A percentile compares a stretch with the other conserved stretches of the same genome.
These are phyloP conservation scores for Citrullus mucosospermus DNA, from an alignment of 306 rosid genomes.

Conservation along the genomic window DNA sequence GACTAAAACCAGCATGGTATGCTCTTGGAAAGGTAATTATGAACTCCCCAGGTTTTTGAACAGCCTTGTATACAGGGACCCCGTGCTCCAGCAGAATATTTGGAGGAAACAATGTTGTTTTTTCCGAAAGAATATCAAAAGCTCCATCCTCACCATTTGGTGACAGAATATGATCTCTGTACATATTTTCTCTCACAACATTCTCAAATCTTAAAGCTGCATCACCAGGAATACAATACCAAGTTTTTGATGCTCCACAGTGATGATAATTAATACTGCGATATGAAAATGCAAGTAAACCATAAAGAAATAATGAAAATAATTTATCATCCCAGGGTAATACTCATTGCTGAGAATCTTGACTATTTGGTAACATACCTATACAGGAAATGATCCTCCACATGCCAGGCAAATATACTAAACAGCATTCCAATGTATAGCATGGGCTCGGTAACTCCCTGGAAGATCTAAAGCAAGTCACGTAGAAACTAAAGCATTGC, in stretches of 20 bases:
- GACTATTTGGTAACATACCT: slow-evolving; percentile 33
- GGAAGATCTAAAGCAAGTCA: slow-evolving; percentile 20
- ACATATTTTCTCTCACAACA: slow-evolving; percentile 78
- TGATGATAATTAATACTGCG: slow-evolving; percentile 90
- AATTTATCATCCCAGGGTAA: neutral
- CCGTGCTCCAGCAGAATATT: slow-evolving; percentile 62
- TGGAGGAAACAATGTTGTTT: slow-evolving; percentile 93
- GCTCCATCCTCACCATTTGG: slow-evolving; percentile 89
- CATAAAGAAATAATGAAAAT: slow-evolving; percentile 1
- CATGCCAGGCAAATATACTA: slow-evolving; percentile 98
- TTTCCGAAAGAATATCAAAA: slow-evolving; percentile 80
- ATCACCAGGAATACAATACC: slow-evolving; percentile 93
- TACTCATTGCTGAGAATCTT: neutral
- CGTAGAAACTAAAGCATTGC: slow-evolving; percentile 1
- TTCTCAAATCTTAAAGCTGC: slow-evolving; percentile 84
- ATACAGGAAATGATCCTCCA: slow-evolving; percentile 90
- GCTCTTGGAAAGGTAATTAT: slow-evolving; percentile 86
- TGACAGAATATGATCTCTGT: slow-evolving; percentile 64
- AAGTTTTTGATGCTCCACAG: slow-evolving; percentile 96
- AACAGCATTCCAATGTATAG: slow-evolving; percentile 94
- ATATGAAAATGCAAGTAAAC: slow-evolving; percentile 13
- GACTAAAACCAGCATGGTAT: slow-evolving; percentile 95
- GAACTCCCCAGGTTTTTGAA: slow-evolving; percentile 91
- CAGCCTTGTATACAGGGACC: slow-evolving; percentile 86
- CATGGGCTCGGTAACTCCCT: slow-evolving; percentile 99